phyloP scores from a whole-genome alignment of 1,139 yeast species.

The Saccharomyces hybrid region DNA sequence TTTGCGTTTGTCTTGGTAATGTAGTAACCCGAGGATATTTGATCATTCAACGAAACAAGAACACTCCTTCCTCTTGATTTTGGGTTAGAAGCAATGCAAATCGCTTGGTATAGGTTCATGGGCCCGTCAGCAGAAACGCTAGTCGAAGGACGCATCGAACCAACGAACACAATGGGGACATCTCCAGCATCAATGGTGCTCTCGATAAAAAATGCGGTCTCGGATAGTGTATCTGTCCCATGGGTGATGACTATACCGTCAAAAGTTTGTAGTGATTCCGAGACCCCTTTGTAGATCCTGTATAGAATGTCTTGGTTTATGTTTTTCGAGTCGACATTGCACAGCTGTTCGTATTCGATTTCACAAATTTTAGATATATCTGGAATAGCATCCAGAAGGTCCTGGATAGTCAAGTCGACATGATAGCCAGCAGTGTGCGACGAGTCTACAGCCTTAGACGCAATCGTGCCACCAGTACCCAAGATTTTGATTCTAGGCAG shows the following conservation, averaged over 20 bases:
- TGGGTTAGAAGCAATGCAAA: conserved; percentile 49
- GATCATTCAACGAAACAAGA: conserved; percentile 57
- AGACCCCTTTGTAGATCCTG: conserved; percentile 38
- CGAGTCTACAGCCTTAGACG: conserved; percentile 50
- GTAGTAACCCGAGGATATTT: conserved; percentile 61
- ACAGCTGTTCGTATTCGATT: conserved; percentile 56
- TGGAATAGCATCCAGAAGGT: conserved; percentile 50
- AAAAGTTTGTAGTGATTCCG: conserved; percentile 37
- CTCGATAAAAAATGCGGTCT: conserved; percentile 62
- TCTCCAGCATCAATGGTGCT: conserved; percentile 46
- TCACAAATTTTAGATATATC: conserved; percentile 52
- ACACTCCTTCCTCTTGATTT: conserved; percentile 52
- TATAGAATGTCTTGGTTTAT: conserved; percentile 39
- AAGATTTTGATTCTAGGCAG: conserved; percentile 46
- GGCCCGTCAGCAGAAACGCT: conserved; percentile 67
- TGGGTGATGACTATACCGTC: conserved; percentile 56
- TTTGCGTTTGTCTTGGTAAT: conserved; percentile 65
- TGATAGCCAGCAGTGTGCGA: conserved; percentile 62
- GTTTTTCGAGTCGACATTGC: conserved; percentile 60
- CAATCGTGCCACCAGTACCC: conserved; percentile 72
- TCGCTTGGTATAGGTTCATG: conserved; percentile 64
- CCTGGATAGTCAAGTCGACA: conserved; percentile 60
- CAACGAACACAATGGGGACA: conserved; percentile 61
- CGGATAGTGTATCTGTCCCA: conserved; percentile 68
- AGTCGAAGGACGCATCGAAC: conserved; percentile 67